These are phyloP conservation scores for Podospora pseudoanserina DNA, from an alignment of 495 filamentous ascomycete species.

Conservation along the genomic window DNA sequence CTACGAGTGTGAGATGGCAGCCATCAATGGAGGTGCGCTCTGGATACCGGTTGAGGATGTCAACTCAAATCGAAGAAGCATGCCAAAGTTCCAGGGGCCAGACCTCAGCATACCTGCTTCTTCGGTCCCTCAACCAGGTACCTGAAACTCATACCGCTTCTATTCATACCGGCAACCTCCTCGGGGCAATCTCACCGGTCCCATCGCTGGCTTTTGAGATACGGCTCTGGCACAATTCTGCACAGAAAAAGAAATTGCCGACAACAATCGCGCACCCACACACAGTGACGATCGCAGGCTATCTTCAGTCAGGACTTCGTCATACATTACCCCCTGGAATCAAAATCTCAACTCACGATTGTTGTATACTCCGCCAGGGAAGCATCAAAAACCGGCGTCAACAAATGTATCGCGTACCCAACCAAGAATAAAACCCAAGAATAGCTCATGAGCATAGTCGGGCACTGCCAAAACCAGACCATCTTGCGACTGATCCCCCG, in stretches of 20 bases:
- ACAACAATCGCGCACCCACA: background rate
- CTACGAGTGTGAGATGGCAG: too few relatives aligned
- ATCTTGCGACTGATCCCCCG: background rate
- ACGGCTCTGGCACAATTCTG: background rate
- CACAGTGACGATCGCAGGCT: background rate
- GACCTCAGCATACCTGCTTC: too few relatives aligned
- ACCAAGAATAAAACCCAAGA: background rate
- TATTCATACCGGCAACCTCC: background rate
- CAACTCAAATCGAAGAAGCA: too few relatives aligned
- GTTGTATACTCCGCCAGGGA: background rate
- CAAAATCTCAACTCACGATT: background rate
- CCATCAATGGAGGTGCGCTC: too few relatives aligned
- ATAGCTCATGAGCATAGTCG: background rate
- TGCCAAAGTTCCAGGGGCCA: too few relatives aligned
- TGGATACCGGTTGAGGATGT: too few relatives aligned
- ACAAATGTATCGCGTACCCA: background rate
- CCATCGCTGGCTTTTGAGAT: background rate
- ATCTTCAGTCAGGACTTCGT: background rate
- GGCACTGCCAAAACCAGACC: background rate
- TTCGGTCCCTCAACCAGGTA: too few relatives aligned
- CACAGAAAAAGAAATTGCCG: background rate
- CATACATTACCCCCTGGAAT: too few relatives aligned
- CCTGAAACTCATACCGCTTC: too few relatives aligned
- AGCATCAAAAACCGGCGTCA: background rate
- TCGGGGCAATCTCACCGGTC: background rate